Evolutionary conservation across 1,284 basidiomycete genomes (phyloP).

Genomic region (Marasmius tenuissimus): DNA sequence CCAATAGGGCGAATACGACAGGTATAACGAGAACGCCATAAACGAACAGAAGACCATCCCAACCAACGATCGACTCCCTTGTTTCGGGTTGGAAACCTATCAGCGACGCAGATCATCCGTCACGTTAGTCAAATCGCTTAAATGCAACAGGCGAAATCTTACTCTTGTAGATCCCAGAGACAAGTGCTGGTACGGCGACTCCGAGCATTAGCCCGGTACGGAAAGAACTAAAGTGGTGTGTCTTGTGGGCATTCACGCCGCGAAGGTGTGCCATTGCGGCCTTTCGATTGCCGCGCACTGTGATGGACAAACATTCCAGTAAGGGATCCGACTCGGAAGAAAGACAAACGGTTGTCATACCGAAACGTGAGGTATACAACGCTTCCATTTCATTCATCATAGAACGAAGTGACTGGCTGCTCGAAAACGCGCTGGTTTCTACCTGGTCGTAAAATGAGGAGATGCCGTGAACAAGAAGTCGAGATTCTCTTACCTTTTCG

Average conservation of each 20-base stretch:
- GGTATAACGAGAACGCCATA: constrained; percentile 81
- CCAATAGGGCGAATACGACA: constrained; percentile 73
- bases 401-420: constrained; percentile 57
- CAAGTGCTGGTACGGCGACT: constrained; percentile 73
- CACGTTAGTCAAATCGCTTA: not conserved
- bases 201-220: constrained; percentile 79
- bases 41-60: constrained; percentile 76
- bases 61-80: constrained; percentile 62
- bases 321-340: not conserved
- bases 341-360: constrained; percentile 40
- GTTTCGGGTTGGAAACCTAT: constrained; percentile 64
- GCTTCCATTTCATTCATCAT: constrained; percentile 78
- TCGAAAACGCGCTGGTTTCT: constrained; percentile 60
- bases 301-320: constrained; percentile 16
- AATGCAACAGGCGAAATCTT: constrained; percentile 20
- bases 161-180: constrained; percentile 74
- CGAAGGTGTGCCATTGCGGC: constrained; percentile 73
- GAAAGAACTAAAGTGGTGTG: constrained; percentile 79
- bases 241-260: constrained; percentile 50
- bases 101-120: constrained; percentile 3
- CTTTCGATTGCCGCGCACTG: constrained; percentile 85
- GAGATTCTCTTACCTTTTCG: constrained; percentile 54
- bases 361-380: constrained; percentile 72
- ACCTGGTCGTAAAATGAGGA: constrained; percentile 40
- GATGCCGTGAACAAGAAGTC: not conserved